Base-by-base conservation (phyloP, 345 rosid species). In the Rhodamnia argentea region DNA sequence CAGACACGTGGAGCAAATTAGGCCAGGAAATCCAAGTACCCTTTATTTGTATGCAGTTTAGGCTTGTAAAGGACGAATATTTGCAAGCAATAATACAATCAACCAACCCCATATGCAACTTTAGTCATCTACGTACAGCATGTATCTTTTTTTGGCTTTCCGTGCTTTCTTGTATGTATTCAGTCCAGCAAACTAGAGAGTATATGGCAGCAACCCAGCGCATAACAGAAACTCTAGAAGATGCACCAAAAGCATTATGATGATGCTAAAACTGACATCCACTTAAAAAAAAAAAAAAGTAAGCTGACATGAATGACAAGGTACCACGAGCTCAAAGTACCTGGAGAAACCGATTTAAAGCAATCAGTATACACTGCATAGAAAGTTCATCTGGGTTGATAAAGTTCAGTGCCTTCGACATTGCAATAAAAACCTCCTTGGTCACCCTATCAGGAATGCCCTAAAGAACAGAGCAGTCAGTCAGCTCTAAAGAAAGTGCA, bases 371-470 rank as follows among this genome's bases (percentile, higher is more conserved):
- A 81, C 96, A 93, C 82, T 96, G 99, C 99, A 97, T 97, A 53
- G 99, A 97, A 57, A 96, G 95, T 88, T 95, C 99, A 86, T 97
- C 96, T 3, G 98, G 99, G 87, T 96, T 97, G 86, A 97, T 94
- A 88, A 97, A 97, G 91, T 97, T 97, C 82, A 95, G 90, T 14
- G 99, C 99, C 94, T 97, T 96, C 85, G 99, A 96, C 99, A 97
- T 97, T 87, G 99, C 98, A 90, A 97, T 94, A 83, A 97, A 96
- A 92, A 97, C 99, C 91, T 97, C 98, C 3, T 92, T 90, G 52
- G 96, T 97, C 90, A 97, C 99, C n/a, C 98, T 94, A 82, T 94
- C 96, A 85, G 99, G 99, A 74, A 97, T 82, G 12, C 99, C 99
- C 99, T 97, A 54, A 83, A 90, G 47, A 37, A 18, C 78, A 70